phyloP scores from a whole-genome alignment of 1,139 yeast genomes.

The Yarrowia galli region DNA sequence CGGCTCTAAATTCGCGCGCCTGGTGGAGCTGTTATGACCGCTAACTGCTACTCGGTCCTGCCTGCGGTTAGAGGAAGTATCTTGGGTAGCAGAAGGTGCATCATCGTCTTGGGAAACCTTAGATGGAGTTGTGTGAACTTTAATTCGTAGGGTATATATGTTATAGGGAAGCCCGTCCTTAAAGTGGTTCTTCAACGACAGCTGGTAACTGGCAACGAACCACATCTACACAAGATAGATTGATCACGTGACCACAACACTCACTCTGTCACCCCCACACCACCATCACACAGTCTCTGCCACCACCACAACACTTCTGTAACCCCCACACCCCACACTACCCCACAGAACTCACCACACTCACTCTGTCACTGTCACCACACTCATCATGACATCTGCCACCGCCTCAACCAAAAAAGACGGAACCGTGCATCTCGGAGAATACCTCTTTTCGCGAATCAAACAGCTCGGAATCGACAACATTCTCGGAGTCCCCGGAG shows the following conservation, averaged over 20 bases:
- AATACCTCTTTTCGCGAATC: constrained; percentile 64
- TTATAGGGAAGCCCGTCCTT: too few species aligned
- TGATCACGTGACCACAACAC: too few species aligned
- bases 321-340: background rate
- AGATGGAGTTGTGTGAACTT: constrained; percentile 20
- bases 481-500: constrained; percentile 82
- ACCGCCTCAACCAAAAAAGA: constrained; percentile 27
- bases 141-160: background rate
- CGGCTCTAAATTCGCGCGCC: background rate
- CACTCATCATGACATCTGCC: background rate
- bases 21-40: constrained; percentile 1
- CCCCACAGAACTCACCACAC: background rate
- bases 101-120: background rate
- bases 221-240: too few species aligned
- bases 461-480: constrained; percentile 67
- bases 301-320: too few species aligned
- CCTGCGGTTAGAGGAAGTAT: constrained; percentile 39
- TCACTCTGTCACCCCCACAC: too few species aligned
- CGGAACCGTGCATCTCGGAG: constrained; percentile 56
- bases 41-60: constrained; percentile 40
- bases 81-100: constrained; percentile 28
- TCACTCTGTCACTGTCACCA: background rate
- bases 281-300: too few species aligned
- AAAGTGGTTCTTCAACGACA: too few species aligned
- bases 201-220: too few species aligned